Conservation (phyloP, 2,329 filamentous ascomycete species). For the Aspergillus novofumigatus region DNA sequence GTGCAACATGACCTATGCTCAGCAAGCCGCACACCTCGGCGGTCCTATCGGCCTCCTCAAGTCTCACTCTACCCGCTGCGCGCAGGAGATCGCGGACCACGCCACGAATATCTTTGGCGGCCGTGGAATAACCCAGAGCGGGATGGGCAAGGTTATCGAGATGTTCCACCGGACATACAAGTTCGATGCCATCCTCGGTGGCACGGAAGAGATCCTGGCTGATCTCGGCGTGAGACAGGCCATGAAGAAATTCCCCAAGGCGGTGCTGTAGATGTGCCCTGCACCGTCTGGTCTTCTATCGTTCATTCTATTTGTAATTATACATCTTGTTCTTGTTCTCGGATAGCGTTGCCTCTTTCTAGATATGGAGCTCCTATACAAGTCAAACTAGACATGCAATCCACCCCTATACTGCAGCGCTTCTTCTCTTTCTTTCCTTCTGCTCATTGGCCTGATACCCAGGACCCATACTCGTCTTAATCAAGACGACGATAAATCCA, state of each 20-base stretch:
- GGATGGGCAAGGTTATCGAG: conserved; percentile 79
- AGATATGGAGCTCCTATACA: neutral
- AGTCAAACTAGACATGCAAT: neutral
- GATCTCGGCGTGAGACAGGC: conserved; percentile 81
- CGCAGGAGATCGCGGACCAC: conserved; percentile 80
- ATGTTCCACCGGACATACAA: conserved; percentile 83
- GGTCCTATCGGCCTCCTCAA: conserved; percentile 82
- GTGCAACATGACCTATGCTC: conserved; percentile 74
- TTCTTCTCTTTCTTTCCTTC: neutral
- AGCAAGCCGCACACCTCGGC: conserved; percentile 70
- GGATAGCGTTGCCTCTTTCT: neutral
- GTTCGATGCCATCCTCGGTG: conserved; percentile 73
- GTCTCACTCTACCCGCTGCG: conserved; percentile 69
- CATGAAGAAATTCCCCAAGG: conserved; percentile 78
- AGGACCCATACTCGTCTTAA: conserved; percentile 24
- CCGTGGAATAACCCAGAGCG: conserved; percentile 70
- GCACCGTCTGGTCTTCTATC: neutral
- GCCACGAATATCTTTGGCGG: conserved; percentile 84
- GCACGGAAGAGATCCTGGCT: conserved; percentile 76
- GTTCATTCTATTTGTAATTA: neutral
- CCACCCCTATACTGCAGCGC: neutral
- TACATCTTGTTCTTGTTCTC: neutral
- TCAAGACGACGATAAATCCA: conserved; percentile 22
- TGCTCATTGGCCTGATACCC: conserved; percentile 1
- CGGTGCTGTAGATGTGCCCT: conserved; percentile 59